phyloP scores from a whole-genome alignment of 352 stramenopile species.

The Pythium scleroteichum region DNA sequence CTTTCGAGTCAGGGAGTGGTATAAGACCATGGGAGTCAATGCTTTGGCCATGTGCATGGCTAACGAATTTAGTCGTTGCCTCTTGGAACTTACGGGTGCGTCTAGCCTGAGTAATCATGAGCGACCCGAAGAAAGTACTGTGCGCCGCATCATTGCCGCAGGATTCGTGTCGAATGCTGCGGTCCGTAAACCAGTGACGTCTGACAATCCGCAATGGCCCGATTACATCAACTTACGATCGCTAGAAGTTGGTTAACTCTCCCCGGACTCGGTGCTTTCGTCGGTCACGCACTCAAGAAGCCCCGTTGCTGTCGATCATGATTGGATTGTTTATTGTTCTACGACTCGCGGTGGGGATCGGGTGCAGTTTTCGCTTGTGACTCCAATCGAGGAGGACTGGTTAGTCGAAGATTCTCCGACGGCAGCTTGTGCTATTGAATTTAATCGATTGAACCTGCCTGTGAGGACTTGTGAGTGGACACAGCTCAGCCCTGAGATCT shows the following conservation, averaged over 20 bases:
- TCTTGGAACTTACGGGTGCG: neutral
- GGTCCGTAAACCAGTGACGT: neutral
- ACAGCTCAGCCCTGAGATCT: no score
- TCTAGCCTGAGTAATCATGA: neutral
- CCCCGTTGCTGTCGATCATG: no score
- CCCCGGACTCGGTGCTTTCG: no score
- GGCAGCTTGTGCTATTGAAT: no score
- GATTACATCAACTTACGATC: neutral
- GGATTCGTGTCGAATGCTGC: neutral
- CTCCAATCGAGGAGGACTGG: no score
- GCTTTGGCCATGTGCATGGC: neutral
- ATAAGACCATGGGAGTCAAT: neutral
- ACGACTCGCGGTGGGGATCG: no score
- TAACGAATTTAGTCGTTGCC: neutral
- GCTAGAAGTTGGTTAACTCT: neutral
- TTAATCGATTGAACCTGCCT: no score
- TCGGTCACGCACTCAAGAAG: no score
- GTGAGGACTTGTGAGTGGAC: no score
- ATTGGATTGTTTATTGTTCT: no score
- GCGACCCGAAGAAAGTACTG: neutral
- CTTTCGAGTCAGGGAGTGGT: neutral
- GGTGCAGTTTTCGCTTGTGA: no score
- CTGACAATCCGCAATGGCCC: neutral
- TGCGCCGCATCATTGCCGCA: neutral
- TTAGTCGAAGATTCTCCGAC: no score